Conservation (phyloP, 2,329 filamentous ascomycete genomes). For the Herpotrichia juniperi region DNA sequence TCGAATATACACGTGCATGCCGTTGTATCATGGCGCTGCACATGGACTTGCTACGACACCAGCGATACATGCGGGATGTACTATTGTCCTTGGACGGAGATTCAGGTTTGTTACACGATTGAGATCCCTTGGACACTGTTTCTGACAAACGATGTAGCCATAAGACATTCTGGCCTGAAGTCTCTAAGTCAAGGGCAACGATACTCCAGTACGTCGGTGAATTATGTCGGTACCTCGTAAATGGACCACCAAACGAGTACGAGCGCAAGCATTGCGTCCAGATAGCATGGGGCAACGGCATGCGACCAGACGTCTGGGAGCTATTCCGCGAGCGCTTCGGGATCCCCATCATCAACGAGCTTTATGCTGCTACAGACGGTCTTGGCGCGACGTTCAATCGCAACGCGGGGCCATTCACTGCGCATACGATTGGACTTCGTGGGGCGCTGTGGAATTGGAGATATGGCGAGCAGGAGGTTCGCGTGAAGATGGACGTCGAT, state of each 20-base stretch:
- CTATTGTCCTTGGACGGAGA: conserved; percentile 35
- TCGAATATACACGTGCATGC: conserved; percentile 46
- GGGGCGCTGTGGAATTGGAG: conserved; percentile 43
- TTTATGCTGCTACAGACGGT: conserved; percentile 49
- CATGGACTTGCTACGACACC: conserved; percentile 38
- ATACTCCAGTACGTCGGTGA: conserved; percentile 48
- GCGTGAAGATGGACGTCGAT: conserved; percentile 47
- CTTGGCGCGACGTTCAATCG: conserved; percentile 39
- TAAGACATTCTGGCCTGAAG: conserved; percentile 47
- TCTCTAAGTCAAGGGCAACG: conserved; percentile 34
- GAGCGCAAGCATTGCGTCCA: conserved; percentile 40
- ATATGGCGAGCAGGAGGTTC: conserved; percentile 32
- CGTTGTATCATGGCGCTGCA: conserved; percentile 44
- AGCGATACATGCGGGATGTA: conserved; percentile 36
- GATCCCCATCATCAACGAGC: conserved; percentile 46
- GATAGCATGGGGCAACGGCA: conserved; percentile 49
- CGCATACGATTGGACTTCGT: conserved; percentile 39
- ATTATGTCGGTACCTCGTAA: conserved; percentile 44
- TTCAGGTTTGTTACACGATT: conserved; percentile 24
- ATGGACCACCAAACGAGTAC: conserved; percentile 36
- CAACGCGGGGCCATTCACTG: conserved; percentile 42
- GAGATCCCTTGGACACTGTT: background rate
- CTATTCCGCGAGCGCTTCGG: conserved; percentile 46
- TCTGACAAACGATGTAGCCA: conserved; percentile 19
- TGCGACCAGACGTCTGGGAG: conserved; percentile 50